Base-by-base conservation (phyloP, 2,329 filamentous ascomycete species). In the Hymenoscyphus scutula region DNA sequence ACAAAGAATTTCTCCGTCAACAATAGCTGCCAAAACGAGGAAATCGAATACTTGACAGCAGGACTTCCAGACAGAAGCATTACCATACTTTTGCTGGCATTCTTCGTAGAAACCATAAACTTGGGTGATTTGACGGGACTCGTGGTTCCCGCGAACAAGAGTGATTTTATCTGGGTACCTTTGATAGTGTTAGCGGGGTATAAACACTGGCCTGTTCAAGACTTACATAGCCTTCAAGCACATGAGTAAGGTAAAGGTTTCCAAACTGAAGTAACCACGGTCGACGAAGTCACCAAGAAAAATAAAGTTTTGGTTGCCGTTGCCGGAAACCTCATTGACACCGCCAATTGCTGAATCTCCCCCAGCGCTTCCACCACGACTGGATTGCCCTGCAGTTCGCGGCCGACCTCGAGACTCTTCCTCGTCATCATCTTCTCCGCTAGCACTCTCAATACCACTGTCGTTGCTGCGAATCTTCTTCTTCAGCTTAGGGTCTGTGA, bases 401-500 rank as follows among this genome's bases (percentile, higher is more conserved):
- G 75, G 66, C 72, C 81, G 64, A 77, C 84, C 65, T 75, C 81
- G 54, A 76, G 79, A 37, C 76, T 81, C 63, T 81, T 83, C 56
- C 79, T 80, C 81, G 7, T 77, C 78, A 30, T 79, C 79, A 19
- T 82, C 81, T 3, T 80, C 80, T 19, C 78, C 81, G 56, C 77
- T 80, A 37, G 80, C 82, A 5, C 77, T 80, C 5, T 79, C 79
- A 45, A 77, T 75, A 6, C 79, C 78, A 56, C 72, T 74, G 30
- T 81, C 85, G 17, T 81, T 82, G 69, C 85, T 86, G 75, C 87
- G 90, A 77, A 97, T 86, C 80, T 93, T 96, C 80, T 90, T 92
- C 78, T 88, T 89, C 55, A 95, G 80, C 75, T 93, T 95, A 3
- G 92, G 91, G 72, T 97, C 88, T 61, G 88, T 95, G 70, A 97